Conservation (phyloP, 1,139 yeast species). For the Schwanniomyces etchellsii region DNA sequence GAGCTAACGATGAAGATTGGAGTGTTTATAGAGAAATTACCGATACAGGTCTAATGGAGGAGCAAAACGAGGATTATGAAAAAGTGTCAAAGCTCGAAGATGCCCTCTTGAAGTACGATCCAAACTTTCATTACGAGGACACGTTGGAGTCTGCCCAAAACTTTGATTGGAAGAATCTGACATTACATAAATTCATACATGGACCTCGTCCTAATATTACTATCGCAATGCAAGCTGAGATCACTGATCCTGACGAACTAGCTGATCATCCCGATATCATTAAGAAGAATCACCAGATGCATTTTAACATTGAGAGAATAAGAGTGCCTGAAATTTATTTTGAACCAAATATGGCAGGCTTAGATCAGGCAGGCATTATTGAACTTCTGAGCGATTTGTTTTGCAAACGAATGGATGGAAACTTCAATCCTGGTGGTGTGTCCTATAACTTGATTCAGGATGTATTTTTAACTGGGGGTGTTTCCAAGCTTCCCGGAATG, state of each 20-base stretch:
- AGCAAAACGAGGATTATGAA: slow-evolving; percentile 65
- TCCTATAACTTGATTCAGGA: slow-evolving; percentile 50
- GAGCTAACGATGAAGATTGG: slow-evolving; percentile 97
- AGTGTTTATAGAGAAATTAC: slow-evolving; percentile 81
- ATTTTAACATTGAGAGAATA: slow-evolving; percentile 83
- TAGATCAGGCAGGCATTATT: slow-evolving; percentile 88
- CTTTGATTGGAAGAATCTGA: slow-evolving; percentile 79
- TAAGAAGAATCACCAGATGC: slow-evolving; percentile 67
- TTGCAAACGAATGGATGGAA: slow-evolving; percentile 52
- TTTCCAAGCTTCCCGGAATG: slow-evolving; percentile 60
- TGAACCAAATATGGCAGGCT: slow-evolving; percentile 93
- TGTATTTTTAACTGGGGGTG: slow-evolving; percentile 85
- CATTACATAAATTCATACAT: slow-evolving; percentile 76
- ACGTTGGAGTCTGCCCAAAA: slow-evolving; percentile 67
- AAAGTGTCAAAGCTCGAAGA: slow-evolving; percentile 62
- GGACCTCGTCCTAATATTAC: slow-evolving; percentile 72
- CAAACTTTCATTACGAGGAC: slow-evolving; percentile 79
- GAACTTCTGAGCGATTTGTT: slow-evolving; percentile 73
- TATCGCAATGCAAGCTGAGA: slow-evolving; percentile 38
- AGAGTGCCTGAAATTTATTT: slow-evolving; percentile 88
- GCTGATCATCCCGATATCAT: slow-evolving; percentile 41
- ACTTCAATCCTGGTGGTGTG: slow-evolving; percentile 48
- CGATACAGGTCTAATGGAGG: slow-evolving; percentile 64
- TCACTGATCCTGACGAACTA: slow-evolving; percentile 38
- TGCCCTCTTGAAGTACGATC: slow-evolving; percentile 73